Evolutionary conservation across 495 filamentous ascomycete species (phyloP).

Genomic region (Tuber indicum): DNA sequence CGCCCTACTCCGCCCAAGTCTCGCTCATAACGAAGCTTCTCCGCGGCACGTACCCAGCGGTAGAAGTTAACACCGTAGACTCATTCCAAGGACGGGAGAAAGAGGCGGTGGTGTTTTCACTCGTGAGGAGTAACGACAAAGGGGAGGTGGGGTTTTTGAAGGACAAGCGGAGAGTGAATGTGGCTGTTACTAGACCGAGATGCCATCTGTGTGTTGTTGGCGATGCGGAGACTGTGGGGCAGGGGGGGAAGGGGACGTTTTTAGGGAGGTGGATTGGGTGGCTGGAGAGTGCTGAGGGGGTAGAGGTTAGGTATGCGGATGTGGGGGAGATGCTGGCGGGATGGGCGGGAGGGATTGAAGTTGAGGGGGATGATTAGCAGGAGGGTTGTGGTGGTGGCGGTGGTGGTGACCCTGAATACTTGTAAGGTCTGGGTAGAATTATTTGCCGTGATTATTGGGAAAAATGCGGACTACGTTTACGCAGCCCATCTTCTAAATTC

Average conservation of each 20-base stretch:
- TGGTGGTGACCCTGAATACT: neutral
- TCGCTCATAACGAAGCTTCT: constrained; percentile 65
- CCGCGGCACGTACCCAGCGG: constrained; percentile 69
- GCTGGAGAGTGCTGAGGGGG: constrained; percentile 25
- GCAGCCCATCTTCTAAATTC: neutral
- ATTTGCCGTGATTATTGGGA: neutral
- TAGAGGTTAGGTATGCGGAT: constrained; percentile 37
- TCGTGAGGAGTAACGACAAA: constrained; percentile 81
- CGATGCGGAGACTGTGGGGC: constrained; percentile 70
- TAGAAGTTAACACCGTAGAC: constrained; percentile 92
- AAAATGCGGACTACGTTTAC: neutral
- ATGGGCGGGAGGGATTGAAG: constrained; percentile 21
- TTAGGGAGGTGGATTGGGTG: constrained; percentile 33
- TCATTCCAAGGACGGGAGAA: constrained; percentile 97
- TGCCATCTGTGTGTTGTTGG: constrained; percentile 85
- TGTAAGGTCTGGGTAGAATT: neutral
- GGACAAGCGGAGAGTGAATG: constrained; percentile 89
- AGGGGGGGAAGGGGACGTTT: constrained; percentile 23
- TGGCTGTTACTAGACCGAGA: constrained; percentile 92
- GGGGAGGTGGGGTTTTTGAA: constrained; percentile 87
- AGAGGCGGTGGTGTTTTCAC: constrained; percentile 82
- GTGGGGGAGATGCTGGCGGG: constrained; percentile 29
- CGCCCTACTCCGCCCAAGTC: constrained; percentile 93
- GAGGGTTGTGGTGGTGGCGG: neutral
- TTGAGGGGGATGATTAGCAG: neutral